Base-by-base conservation (phyloP, 2,329 filamentous ascomycete genomes). In the Sporothrix euskadiensis region DNA sequence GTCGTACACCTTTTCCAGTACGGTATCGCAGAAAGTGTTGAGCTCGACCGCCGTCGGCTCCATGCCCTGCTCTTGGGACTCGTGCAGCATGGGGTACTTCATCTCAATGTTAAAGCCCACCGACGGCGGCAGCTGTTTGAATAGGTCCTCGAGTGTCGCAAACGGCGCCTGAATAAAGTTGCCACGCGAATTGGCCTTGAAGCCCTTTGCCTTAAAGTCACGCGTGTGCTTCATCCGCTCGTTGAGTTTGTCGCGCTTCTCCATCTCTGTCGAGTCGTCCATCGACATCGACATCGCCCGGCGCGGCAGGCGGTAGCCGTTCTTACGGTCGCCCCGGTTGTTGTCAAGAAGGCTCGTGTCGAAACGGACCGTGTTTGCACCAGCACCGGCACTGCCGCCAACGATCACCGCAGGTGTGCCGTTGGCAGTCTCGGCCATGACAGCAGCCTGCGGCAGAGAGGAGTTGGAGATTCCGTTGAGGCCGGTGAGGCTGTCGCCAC, bases 41-140 rank as follows among this genome's bases (percentile, higher is more conserved):
- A 98, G 88, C 83, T 99, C 96, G 65, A 98, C 93, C 0, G 94
- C 94, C 79, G 97, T 97, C 3, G 93, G 92, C 80, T 98, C 95
- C 94, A 98, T 98, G 78, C 97, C 94, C 77, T 98, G 92, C 81
- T 97, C 93, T 81, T 98, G 94, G 74, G 90, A 93, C 85, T 99
- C 97, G 80, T 95, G 92, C 57, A 99, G 88, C 94, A 98, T 98
- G 5, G 96, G 96, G 80, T 99, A 99, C 83, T 99, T 77, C 88
- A 99, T 92, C 84, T 99, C 96, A 77, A 99, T 97, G 82, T 99
- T 98, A 87, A 99, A 99, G 16, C 96, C 94, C 30, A 97, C 92
- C 16, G 89, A 86, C 75, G 92, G 88, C 0, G 94, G 94, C 54
- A 99, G 84, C 79, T 94, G 91, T 78, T 89, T 88, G 83, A 99